Evolutionary conservation across 78 protist genomes (phyloP).

Genomic region (Bodo saltans): DNA sequence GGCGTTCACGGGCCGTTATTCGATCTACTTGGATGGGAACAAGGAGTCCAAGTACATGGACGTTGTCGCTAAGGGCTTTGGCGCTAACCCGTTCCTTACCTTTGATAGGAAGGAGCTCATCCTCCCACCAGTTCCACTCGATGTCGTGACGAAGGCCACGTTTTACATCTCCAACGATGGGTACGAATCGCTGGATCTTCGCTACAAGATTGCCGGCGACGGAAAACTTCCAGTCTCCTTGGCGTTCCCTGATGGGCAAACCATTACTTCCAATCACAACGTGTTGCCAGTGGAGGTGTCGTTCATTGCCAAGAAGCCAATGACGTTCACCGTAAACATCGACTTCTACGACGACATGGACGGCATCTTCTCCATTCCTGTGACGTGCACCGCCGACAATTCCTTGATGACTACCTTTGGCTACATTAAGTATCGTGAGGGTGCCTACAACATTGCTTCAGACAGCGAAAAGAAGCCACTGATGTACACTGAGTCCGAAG

Average conservation of each 20-base stretch:
- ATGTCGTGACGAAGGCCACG: conserved; percentile 4
- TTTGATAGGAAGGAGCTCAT: conserved; percentile 52
- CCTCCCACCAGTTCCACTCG: conserved; percentile 59
- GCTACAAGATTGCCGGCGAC: conserved; percentile 27
- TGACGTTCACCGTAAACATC: conserved; percentile 50
- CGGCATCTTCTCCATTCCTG: conserved; percentile 35
- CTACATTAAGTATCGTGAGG: background rate
- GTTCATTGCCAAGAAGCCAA: conserved; percentile 29
- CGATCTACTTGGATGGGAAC: conserved; percentile 2
- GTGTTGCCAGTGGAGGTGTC: conserved; percentile 24
- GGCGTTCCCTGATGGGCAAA: conserved; percentile 50
- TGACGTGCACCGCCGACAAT: conserved; percentile 52
- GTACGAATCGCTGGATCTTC: conserved; percentile 49
- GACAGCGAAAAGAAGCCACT: conserved; percentile 9
- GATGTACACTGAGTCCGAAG: background rate
- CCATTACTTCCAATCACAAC: background rate
- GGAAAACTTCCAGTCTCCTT: conserved; percentile 34
- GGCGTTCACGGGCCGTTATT: background rate
- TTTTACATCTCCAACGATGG: conserved; percentile 53
- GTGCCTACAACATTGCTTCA: background rate
- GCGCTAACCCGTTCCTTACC: conserved; percentile 36
- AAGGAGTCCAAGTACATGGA: background rate
- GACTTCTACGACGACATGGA: conserved; percentile 48
- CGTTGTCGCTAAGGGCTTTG: conserved; percentile 17
- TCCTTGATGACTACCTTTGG: conserved; percentile 29